Evolutionary conservation across 2,329 filamentous ascomycete genomes (phyloP), one percentile per base, ranked within the genome.

Genomic region (Emergomyces orientalis): DNA sequence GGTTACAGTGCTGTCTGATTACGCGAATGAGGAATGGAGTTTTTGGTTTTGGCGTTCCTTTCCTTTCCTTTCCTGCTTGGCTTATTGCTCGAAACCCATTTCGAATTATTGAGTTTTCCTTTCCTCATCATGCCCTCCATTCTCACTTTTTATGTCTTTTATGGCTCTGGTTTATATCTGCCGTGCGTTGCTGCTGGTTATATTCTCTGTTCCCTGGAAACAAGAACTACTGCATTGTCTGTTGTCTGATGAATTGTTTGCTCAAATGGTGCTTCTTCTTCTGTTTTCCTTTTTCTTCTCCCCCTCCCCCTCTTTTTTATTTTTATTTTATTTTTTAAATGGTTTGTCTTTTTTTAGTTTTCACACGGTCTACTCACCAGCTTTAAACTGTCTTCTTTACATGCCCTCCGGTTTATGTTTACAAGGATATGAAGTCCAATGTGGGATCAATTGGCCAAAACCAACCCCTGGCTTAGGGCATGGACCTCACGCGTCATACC

Each of bases 1-100:
- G 94, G 94, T 1, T 99, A 99, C 77, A 96, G 90, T 71, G 94
- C 94, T 55, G 93, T 99, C 68, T 96, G 79, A 81, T 65, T 19
- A 37, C 13, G 37, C 9, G 25, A 59, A 47, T 11, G 14, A 27
- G 39, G 13, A 13, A 39, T 61, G 25, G 22, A 56, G 25, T 60
- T 45, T 43, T 27, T 19, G 32, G 41, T 60, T 59, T 55, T 60
- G 25, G 47, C 30, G 56, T 22, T 47, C 17, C n/a, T n/a, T n/a
- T 49, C 8, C 45, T 32, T 43, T 41, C 34, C 9, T 4, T 47
- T 47, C 22, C 11, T 13, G n/a, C 13, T 25, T 22, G n/a, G 11
- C 22, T n/a, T 27, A 39, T 22, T 34, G 6, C 41, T 56, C n/a
- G 39, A 19, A 43, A 52, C 32, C 51, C 55, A 14, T 39, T 57